phyloP scores from a whole-genome alignment of 441 rosid genomes.

The Jatropha multifida region DNA sequence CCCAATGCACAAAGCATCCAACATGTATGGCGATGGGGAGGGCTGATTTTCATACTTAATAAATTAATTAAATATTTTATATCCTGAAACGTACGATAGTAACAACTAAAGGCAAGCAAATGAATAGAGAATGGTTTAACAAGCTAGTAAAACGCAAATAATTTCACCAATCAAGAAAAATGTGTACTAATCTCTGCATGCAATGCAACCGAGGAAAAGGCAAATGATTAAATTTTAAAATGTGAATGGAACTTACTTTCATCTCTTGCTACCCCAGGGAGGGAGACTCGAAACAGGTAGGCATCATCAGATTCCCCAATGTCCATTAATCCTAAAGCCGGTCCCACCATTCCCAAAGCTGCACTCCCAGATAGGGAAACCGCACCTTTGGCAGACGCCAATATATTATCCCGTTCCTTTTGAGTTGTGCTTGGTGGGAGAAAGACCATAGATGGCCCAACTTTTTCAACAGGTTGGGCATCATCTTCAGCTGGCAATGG shows the following conservation, averaged over 20 bases:
- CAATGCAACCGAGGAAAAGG: constrained; percentile 17
- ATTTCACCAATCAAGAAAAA: constrained; percentile 5
- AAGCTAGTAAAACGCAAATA: neutral
- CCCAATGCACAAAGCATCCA: no score
- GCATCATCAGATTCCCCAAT: constrained; percentile 62
- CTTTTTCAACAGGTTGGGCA: constrained; percentile 27
- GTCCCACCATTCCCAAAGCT: constrained; percentile 65
- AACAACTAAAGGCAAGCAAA: neutral
- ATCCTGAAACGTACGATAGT: neutral
- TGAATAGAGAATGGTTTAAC: neutral
- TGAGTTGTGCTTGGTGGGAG: constrained; percentile 44
- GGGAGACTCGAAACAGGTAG: constrained; percentile 63
- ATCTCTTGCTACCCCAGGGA: constrained; percentile 79
- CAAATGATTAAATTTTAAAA: constrained; percentile 15
- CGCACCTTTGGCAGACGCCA: constrained; percentile 39
- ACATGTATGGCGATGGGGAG: no score
- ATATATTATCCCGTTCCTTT: constrained; percentile 40
- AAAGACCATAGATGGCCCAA: constrained; percentile 38
- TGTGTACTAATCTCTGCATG: constrained; percentile 10
- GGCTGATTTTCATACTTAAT: neutral
- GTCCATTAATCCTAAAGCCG: constrained; percentile 51
- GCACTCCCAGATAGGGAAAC: constrained; percentile 69
- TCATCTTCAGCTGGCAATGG: constrained; percentile 21
- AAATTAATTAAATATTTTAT: neutral
- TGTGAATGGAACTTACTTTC: constrained; percentile 53